Evolutionary conservation across 148 eudicot species (phyloP), one percentile per base, ranked within the genome.

Genomic region (Chenopodium quinoa): DNA sequence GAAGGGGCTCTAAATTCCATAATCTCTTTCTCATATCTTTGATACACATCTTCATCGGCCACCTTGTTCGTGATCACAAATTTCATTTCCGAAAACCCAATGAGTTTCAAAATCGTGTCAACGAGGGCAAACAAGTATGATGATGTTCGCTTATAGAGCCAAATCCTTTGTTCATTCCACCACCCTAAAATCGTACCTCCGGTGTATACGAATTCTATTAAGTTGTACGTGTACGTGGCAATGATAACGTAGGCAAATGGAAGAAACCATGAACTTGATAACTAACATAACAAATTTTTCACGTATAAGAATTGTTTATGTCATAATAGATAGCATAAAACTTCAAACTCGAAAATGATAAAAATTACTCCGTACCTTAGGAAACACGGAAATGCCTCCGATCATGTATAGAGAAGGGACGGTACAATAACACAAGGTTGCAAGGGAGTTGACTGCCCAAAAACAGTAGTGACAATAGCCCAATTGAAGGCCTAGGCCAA

Each of bases 151-250:
- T 88, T 93, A 90, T 93, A 93, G 47, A 93, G 92, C 99, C 99
- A 95, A 27, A 95, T 89, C 9, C 99, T 89, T 82, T 92, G 97
- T 37, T 91, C 97, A 63, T 95, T 95, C 96, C 95, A 93, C 99
- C 97, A 95, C 7, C 90, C 92, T 10, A 75, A n/a, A 44, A 84
- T 3, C 22, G 93, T 92, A 66, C 99, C 97, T 27, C 91, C 90
- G 0, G 80, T 79, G 69, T 70, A 16, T 7, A 95, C 82, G 47
- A 89, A 92, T 87, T 95, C 99, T 4, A 7, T 81, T 44, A 89
- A 67, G 86, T 92, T 89, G 68, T 77, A 85, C 1, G 63, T 50
- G 78, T 82, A 82, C 72, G 40, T 86, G 37, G 89, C 81, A n/a
- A 86, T 46, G 2, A 83, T 79, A 54, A 86, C 86, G 68, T 90